Evolutionary conservation across 495 filamentous ascomycete species (phyloP).

Genomic region (Barbatosphaeria neglecta): DNA sequence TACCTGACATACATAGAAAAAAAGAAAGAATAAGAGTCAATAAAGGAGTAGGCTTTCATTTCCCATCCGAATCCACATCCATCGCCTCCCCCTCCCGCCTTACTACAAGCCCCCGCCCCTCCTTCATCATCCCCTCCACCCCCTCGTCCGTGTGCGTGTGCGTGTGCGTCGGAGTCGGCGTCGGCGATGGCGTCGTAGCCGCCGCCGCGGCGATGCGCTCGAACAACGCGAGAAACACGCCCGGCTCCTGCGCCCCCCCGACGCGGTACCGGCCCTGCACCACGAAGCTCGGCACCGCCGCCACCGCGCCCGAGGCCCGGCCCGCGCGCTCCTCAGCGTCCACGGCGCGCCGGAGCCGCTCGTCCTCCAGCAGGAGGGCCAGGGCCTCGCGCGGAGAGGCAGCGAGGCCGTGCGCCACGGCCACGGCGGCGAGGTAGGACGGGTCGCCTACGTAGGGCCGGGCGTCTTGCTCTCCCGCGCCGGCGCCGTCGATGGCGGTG

Average conservation of each 20-base stretch:
- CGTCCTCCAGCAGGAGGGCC: slow-evolving; percentile 47
- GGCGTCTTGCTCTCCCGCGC: neutral
- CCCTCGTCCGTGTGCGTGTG: neutral
- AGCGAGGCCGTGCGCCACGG: slow-evolving; percentile 36
- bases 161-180: neutral
- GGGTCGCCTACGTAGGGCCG: slow-evolving; percentile 54
- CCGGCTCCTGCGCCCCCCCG: slow-evolving; percentile 52
- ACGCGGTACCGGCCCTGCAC: slow-evolving; percentile 56
- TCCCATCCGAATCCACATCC: too few species aligned
- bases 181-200: neutral
- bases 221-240: slow-evolving; percentile 29
- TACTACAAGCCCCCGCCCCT: too few species aligned
- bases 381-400: slow-evolving; percentile 42
- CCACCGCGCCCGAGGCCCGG: slow-evolving; percentile 40
- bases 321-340: slow-evolving; percentile 26
- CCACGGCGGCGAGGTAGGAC: slow-evolving; percentile 53
- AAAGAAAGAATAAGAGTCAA: too few species aligned
- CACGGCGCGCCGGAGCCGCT: slow-evolving; percentile 19
- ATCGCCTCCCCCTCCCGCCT: too few species aligned
- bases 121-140: too few species aligned
- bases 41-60: too few species aligned
- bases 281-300: slow-evolving; percentile 66
- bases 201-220: slow-evolving; percentile 19
- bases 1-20: too few species aligned
- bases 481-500: too few species aligned